These are phyloP conservation scores for Aspergillus glaucus DNA, from an alignment of 2,329 filamentous ascomycete species.

Conservation along the genomic window DNA sequence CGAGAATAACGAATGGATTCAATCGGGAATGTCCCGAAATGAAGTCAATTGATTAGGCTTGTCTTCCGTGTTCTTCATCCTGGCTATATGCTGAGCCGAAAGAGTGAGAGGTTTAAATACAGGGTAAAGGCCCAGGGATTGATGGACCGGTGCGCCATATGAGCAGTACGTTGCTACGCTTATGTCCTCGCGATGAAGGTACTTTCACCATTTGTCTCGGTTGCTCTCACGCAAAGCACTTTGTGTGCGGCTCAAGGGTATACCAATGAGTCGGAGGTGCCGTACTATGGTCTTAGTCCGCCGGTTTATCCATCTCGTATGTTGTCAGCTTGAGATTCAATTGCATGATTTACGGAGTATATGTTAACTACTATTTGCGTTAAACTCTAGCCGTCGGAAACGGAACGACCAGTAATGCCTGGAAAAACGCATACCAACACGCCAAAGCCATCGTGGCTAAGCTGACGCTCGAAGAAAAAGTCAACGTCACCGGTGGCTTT, in stretches of 20 bases:
- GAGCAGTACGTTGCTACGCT: background rate
- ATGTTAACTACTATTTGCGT: background rate
- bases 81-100: background rate
- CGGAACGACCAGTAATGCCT: slow-evolving; percentile 6
- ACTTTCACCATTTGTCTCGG: background rate
- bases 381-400: background rate
- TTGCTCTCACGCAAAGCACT: background rate
- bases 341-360: background rate
- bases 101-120: background rate
- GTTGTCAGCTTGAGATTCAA: background rate
- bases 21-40: background rate
- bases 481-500: slow-evolving; percentile 20
- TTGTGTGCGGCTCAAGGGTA: background rate
- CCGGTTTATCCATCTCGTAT: background rate
- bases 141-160: background rate
- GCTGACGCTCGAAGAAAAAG: slow-evolving; percentile 20
- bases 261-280: background rate
- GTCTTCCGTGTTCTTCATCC: background rate
- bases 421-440: slow-evolving; percentile 13
- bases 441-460: slow-evolving; percentile 11
- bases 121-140: background rate
- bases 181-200: background rate
- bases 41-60: too few species aligned
- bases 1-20: too few species aligned
- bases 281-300: background rate